Base-by-base conservation (phyloP, 78 protist genomes). In the Capsaspora owczarzaki region DNA sequence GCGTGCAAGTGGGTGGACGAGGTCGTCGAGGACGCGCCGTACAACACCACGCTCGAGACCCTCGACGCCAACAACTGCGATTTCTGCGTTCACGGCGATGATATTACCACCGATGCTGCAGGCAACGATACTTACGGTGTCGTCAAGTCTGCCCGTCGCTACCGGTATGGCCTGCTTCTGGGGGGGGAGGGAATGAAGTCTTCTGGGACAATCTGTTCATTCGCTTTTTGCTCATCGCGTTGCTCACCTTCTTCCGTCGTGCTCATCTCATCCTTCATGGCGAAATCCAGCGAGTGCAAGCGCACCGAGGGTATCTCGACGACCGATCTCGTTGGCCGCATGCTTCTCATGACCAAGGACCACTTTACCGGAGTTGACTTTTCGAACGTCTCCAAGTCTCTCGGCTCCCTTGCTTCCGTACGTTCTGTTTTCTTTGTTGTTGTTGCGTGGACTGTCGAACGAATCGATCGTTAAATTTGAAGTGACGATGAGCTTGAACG, bases 321-420 rank as follows among this genome's bases (percentile, higher is more conserved):
- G 29, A 96, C 99, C 0, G 98, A 96, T 41, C 74, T 97, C 3
- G 92, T 94, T 0, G 95, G 94, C 19, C 90, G 98, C 46, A 87
- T 96, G 97, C 82, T 96, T 47, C 91, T 92, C n/a, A 38, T 89
- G 72, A 87, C 96, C 27, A 90, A 91, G 69, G 61, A 56, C 3
- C 95, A 90, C 82, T 81, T 29, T 82, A 78, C 40, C 41, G 82
- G n/a, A 2, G 53, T 1, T 1, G 19, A 12, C 77, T 41, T 56
- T 46, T 43, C 63, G 4, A 35, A 41, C 31, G 0, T 66, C 38
- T 82, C 91, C 44, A 90, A 91, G 66, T 89, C 84, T 79, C 76
- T 86, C n/a, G 66, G 66, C 27, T 84, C 87, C 63, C 35, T 60
- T 10, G 12, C 35, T 27, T 23, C 10, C 12, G 10, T 8, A 23